Evolutionary conservation across 2,329 filamentous ascomycete genomes (phyloP), one percentile per base, ranked within the genome.

Genomic region (Mycogone perniciosa): DNA sequence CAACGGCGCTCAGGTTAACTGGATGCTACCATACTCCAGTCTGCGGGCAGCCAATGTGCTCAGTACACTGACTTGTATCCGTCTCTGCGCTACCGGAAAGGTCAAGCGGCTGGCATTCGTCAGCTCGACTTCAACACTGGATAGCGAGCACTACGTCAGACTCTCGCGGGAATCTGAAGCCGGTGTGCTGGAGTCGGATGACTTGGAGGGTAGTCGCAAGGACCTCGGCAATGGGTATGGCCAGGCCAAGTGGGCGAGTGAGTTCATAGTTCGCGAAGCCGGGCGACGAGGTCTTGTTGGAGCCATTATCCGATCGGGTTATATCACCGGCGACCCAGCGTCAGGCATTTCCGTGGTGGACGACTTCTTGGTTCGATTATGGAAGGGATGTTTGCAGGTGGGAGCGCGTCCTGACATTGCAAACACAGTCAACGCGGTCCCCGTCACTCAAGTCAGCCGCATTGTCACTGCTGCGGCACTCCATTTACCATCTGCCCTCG

Each of bases 381-480:
- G 85, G 51, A 96, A 96, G 72, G 91, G 89, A 51, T 95, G 89
- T 61, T 74, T 95, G 45, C 91, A 97, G 68, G 75, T 96, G 3
- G 73, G 73, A 2, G 76, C 77, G 3, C 78, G 89, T 0, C 92
- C 91, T 1, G 77, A 80, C 58, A 95, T 96, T 59, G 70, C 76
- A 65, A 97, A 96, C 72, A 88, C 89, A 0, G 82, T 96, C 67
- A 97, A 96, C 72, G 82, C 85, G 67, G 87, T 96, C 0, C 92
- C 92, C 0, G 91, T 96, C 31, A 82, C 83, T 56, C 89, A 95
- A 58, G 90, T 96, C 35, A 81, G 85, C 1, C 77, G 81, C n/a
- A 80, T 95, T 6, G 85, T 95, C 27, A 82, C 89, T n/a, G 88
- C 89, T 0, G 75, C 84, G 5, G 46, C 82, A 0, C 75, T 95